These are phyloP conservation scores for Jatropha podagrica DNA, from an alignment of 441 rosid species.

Conservation along the genomic window DNA sequence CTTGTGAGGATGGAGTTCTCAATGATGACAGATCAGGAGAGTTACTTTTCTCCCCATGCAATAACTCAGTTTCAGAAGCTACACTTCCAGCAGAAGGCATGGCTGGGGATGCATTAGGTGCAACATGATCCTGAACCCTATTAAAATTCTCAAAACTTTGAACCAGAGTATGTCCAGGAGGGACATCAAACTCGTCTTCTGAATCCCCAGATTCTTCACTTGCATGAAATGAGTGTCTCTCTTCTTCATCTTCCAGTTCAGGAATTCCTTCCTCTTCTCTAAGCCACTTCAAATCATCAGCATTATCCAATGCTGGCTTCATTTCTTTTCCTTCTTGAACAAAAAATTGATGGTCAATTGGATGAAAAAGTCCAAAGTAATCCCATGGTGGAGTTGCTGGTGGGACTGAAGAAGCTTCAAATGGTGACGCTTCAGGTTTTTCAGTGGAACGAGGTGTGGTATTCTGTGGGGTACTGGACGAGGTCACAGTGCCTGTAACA, in stretches of 20 bases:
- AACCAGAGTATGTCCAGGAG: slow-evolving; percentile 67
- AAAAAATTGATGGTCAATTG: slow-evolving; percentile 60
- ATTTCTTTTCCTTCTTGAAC: slow-evolving; percentile 49
- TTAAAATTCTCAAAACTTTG: slow-evolving; percentile 81
- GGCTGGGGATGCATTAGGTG: slow-evolving; percentile 37
- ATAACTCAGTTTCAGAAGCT: slow-evolving; percentile 54
- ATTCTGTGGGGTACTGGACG: slow-evolving; percentile 52
- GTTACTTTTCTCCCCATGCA: slow-evolving; percentile 50
- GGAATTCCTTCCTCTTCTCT: slow-evolving; percentile 66
- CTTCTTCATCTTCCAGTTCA: slow-evolving; percentile 71
- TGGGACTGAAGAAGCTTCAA: slow-evolving; percentile 51
- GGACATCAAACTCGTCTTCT: slow-evolving; percentile 81
- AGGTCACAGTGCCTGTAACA: slow-evolving; percentile 46
- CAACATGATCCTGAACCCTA: slow-evolving; percentile 49
- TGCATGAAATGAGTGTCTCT: slow-evolving; percentile 51
- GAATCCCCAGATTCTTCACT: slow-evolving; percentile 61
- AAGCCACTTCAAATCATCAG: slow-evolving; percentile 46
- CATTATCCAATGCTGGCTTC: slow-evolving; percentile 41
- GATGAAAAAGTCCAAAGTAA: slow-evolving; percentile 72
- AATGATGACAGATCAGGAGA: slow-evolving; percentile 73
- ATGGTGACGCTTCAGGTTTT: slow-evolving; percentile 46
- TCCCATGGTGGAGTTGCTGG: slow-evolving; percentile 81
- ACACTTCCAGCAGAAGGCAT: slow-evolving; percentile 38
- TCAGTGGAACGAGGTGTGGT: slow-evolving; percentile 40
- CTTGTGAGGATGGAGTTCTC: slow-evolving; percentile 41